Evolutionary conservation across 306 rosid genomes (phyloP), one percentile per base, ranked within the genome.

Genomic region (Hippophae tibetana): DNA sequence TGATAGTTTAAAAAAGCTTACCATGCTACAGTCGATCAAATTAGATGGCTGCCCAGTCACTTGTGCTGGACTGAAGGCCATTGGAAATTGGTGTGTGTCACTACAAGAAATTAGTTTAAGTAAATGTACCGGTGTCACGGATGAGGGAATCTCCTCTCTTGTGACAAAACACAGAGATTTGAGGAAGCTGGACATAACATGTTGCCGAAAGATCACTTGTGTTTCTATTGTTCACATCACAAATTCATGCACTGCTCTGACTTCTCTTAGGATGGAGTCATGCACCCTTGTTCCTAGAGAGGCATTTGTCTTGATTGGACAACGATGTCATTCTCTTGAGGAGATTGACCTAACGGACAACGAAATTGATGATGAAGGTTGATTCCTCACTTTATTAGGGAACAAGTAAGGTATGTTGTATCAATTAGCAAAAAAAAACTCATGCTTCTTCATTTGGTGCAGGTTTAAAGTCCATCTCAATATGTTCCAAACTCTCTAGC

Each of bases 271-370:
- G 76, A 92, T 92, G 99, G 99, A 92, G 58, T 92, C 95, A 13
- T 92, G 99, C 50, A 73, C 80, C 42, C 79, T 78, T 58, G 95
- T 92, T 74, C 74, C 89, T 56, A 67, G 73, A 53, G 85, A 88
- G 72, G 93, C 86, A 54, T 88, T 88, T 72, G 54, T 75, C 62
- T 58, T 86, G 72, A 80, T 92, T 50, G 96, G 96, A 50, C 79
- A 72, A 68, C 70, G 69, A 71, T 88, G 99, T 38, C 76, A 52
- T 61, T 65, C 49, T 56, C 90, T 92, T 10, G 81, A 84, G 80
- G 96, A 84, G 81, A 89, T 92, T 64, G 99, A 92, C 66, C 66
- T 92, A 43, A 92, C 96, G 10, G 99, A 92, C 52, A 88, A 92
- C 58, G 99, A 92, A 79, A 66, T 88, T 23, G 96, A 84, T 12